A percentile compares a stretch with the other conserved stretches of the same genome.
phyloP scores from a whole-genome alignment of 1,284 basidiomycete species.

The Trichosporon sp. region DNA sequence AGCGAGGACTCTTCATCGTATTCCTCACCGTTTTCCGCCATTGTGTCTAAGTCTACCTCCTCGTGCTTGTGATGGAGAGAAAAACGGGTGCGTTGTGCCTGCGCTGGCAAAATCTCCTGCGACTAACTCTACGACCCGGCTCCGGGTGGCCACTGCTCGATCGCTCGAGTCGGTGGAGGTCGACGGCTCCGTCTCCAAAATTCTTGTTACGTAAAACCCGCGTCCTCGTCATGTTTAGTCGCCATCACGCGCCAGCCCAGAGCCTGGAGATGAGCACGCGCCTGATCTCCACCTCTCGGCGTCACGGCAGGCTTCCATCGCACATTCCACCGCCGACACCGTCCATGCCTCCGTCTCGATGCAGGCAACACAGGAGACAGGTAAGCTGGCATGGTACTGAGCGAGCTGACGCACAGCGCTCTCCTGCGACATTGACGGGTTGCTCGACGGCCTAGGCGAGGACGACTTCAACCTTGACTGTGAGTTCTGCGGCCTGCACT shows the following conservation, averaged over 20 bases:
- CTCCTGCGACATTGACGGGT: slow-evolving; percentile 24
- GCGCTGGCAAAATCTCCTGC: background rate
- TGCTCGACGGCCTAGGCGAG: slow-evolving; percentile 31
- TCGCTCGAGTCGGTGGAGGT: background rate
- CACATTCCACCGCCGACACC: background rate
- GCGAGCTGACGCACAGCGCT: background rate
- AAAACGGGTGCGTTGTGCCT: background rate
- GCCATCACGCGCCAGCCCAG: background rate
- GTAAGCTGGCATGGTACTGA: background rate
- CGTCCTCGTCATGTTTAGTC: background rate
- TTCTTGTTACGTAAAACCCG: background rate
- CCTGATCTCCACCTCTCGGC: background rate
- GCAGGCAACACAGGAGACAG: slow-evolving; percentile 1
- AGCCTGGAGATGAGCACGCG: background rate
- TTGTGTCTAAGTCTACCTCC: background rate
- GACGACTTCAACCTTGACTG: slow-evolving; percentile 35
- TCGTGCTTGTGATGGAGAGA: background rate
- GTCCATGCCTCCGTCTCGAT: background rate
- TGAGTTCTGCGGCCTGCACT: background rate
- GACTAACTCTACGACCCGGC: background rate
- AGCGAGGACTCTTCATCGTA: background rate
- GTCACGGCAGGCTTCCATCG: background rate
- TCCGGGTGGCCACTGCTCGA: background rate
- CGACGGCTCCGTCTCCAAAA: background rate
- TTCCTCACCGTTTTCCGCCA: background rate